A percentile compares a stretch with the other conserved stretches of the same genome.
These are phyloP conservation scores for Torrubiellomyces zombiae DNA, from an alignment of 2,329 filamentous ascomycete genomes.

Conservation along the genomic window DNA sequence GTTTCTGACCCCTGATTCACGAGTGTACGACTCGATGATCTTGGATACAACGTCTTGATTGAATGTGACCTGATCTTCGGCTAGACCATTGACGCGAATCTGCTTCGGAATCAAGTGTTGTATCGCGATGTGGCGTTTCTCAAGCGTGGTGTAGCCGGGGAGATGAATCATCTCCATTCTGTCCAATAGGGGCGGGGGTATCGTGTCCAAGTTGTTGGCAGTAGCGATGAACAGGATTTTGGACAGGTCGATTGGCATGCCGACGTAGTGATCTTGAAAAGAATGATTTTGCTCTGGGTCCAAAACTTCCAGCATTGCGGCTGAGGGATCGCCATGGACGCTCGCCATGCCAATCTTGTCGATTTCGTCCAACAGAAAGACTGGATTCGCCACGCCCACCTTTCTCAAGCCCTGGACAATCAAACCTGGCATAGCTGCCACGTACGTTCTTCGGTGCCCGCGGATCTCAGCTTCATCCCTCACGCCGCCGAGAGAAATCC, in stretches of 20 bases:
- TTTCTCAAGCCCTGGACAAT: conserved; percentile 91
- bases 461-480: conserved; percentile 94
- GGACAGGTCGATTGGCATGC: conserved; percentile 86
- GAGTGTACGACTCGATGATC: conserved; percentile 91
- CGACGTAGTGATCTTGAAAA: conserved; percentile 92
- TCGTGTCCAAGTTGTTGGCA: conserved; percentile 86
- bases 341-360: conserved; percentile 89
- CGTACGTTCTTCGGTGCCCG: conserved; percentile 87
- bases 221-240: conserved; percentile 97
- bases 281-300: conserved; percentile 94
- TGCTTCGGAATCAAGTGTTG: conserved; percentile 95
- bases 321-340: conserved; percentile 87
- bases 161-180: conserved; percentile 94
- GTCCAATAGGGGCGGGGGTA: conserved; percentile 82
- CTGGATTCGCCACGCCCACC: conserved; percentile 86
- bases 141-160: conserved; percentile 88
- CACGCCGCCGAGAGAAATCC: conserved; percentile 90
- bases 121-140: conserved; percentile 89
- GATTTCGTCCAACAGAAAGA: conserved; percentile 92
- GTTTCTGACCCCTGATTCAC: conserved; percentile 89
- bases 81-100: conserved; percentile 74
- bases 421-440: conserved; percentile 95
- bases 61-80: conserved; percentile 57
- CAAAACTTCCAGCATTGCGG: conserved; percentile 93
- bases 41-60: conserved; percentile 78